phyloP scores from a whole-genome alignment of 2,329 filamentous ascomycete species.

The Mycosphaerella sp. region DNA sequence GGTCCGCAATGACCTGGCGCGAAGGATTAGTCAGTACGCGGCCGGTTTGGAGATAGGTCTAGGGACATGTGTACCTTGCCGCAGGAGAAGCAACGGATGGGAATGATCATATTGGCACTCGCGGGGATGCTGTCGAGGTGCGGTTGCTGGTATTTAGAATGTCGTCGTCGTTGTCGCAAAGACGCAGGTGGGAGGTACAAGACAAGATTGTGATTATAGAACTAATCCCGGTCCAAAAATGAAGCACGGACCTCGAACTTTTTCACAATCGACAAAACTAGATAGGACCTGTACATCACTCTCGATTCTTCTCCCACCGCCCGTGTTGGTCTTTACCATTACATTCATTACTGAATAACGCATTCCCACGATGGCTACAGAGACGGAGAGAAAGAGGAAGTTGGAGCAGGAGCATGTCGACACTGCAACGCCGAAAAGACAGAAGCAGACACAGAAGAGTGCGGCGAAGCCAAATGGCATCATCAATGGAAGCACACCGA shows the following conservation, averaged over 20 bases:
- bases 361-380: conserved; percentile 15
- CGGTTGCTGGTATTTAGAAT: not conserved
- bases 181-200: conserved; percentile 3
- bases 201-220: not conserved
- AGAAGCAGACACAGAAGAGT: conserved; percentile 18
- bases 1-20: conserved; percentile 81
- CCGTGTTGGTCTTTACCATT: too few species aligned
- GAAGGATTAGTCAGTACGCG: conserved; percentile 1
- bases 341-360: not conserved
- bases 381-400: conserved; percentile 21
- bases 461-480: conserved; percentile 12
- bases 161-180: conserved; percentile 11
- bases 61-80: conserved; percentile 68
- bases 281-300: not conserved
- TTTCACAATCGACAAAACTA: conserved; percentile 9
- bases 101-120: conserved; percentile 79
- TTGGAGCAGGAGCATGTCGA: conserved; percentile 19
- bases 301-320: too few species aligned
- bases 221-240: not conserved
- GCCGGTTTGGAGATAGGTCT: not conserved
- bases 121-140: not conserved
- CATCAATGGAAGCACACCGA: conserved; percentile 3
- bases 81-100: conserved; percentile 96
- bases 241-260: conserved; percentile 13
- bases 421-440: conserved; percentile 18